phyloP scores from a whole-genome alignment of 257 asterid genomes.

The Ajuga chamaepitys region DNA sequence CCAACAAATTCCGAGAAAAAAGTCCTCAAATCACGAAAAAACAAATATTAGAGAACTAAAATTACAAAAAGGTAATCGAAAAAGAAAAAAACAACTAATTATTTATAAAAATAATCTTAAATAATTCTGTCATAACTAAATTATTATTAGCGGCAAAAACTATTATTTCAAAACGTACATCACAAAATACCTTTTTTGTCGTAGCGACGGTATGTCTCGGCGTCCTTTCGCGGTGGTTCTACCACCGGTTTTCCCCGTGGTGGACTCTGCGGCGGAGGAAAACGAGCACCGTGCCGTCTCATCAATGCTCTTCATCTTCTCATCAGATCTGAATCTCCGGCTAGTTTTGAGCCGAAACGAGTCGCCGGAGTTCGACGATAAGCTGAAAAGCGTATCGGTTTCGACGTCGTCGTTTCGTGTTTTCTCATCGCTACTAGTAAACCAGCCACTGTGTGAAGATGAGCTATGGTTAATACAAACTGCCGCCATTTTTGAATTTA shows the following conservation, averaged over 20 bases:
- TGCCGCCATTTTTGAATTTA: neutral
- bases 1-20: no score
- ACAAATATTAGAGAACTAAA: no score
- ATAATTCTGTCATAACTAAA: no score
- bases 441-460: constrained; percentile 49
- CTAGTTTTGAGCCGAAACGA: constrained; percentile 33
- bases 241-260: neutral
- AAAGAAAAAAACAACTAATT: no score
- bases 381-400: constrained; percentile 37
- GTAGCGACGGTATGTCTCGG: neutral
- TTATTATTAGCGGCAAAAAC: no score
- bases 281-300: constrained; percentile 24
- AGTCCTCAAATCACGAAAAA: no score
- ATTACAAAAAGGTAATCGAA: no score
- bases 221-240: neutral
- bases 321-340: constrained; percentile 11
- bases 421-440: constrained; percentile 26
- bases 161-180: no score
- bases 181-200: no score
- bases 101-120: no score
- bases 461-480: constrained; percentile 18
- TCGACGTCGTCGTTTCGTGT: constrained; percentile 7
- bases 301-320: constrained; percentile 23
- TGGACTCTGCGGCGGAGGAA: neutral
- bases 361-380: constrained; percentile 51